Evolutionary conservation across 2,329 filamentous ascomycete genomes (phyloP).

Genomic region (Hortaea werneckii): DNA sequence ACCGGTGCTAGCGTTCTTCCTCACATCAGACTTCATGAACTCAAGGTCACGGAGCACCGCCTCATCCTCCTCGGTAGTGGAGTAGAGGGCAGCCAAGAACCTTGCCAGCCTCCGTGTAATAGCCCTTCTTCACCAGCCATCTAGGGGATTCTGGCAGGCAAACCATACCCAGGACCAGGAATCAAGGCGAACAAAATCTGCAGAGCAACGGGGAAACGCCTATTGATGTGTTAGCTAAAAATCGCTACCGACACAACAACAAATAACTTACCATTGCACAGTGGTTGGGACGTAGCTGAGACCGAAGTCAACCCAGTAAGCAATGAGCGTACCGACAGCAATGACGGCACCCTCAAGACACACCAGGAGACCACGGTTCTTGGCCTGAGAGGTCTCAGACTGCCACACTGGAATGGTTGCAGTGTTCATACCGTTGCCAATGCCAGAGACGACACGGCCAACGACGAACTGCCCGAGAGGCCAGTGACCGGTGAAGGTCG

Average conservation of each 20-base stretch:
- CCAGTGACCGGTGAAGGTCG: constrained; percentile 25
- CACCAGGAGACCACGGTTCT: constrained; percentile 39
- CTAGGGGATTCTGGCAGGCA: constrained; percentile 34
- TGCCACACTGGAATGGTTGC: constrained; percentile 42
- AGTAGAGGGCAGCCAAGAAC: constrained; percentile 28
- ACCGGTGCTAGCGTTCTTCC: constrained; percentile 42
- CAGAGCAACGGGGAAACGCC: constrained; percentile 43
- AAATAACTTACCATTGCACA: background rate
- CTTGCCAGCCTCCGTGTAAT: background rate
- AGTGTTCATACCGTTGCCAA: constrained; percentile 42
- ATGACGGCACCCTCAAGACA: constrained; percentile 43
- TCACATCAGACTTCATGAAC: constrained; percentile 50
- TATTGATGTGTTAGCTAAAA: constrained; percentile 19
- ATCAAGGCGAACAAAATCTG: constrained; percentile 39
- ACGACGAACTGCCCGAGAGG: constrained; percentile 35
- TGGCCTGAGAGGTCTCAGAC: constrained; percentile 39
- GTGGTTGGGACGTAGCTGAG: constrained; percentile 25
- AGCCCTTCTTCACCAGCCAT: background rate
- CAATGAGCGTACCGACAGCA: constrained; percentile 39
- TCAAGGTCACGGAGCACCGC: constrained; percentile 34
- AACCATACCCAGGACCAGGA: constrained; percentile 30
- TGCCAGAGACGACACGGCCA: constrained; percentile 39
- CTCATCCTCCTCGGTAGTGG: constrained; percentile 20
- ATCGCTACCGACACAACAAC: no score
- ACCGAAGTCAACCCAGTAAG: constrained; percentile 42